Conservation (phyloP, 176 grass and related monocot genomes). For the Phoenix dactylifera region DNA sequence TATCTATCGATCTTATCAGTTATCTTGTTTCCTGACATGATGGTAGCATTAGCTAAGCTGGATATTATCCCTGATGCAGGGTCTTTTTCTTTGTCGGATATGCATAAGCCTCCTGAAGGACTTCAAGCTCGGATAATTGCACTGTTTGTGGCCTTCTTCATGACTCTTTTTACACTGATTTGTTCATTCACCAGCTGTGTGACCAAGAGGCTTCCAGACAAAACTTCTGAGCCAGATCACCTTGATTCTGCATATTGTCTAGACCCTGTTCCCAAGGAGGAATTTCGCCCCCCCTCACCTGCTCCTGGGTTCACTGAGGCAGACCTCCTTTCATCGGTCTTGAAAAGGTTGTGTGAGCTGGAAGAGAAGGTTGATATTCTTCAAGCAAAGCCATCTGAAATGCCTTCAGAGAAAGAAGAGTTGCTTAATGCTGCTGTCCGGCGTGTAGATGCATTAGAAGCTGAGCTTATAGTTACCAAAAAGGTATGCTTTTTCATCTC, state of each 20-base stretch:
- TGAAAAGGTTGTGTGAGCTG: constrained; percentile 71
- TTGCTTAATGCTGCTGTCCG: constrained; percentile 81
- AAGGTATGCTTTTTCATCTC: constrained; percentile 39
- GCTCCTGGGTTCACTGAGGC: constrained; percentile 49
- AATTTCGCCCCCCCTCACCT: constrained; percentile 64
- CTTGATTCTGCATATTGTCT: constrained; percentile 1
- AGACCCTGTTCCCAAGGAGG: constrained; percentile 30
- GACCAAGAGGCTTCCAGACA: constrained; percentile 36
- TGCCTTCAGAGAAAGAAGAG: constrained; percentile 97
- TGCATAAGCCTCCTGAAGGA: constrained; percentile 12
- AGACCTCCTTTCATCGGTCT: constrained; percentile 44
- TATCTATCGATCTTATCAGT: no score
- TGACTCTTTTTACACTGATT: constrained; percentile 32
- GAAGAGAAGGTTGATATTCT: constrained; percentile 83
- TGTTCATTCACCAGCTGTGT: constrained; percentile 33
- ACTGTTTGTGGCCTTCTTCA: constrained; percentile 33
- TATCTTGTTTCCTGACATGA: background rate
- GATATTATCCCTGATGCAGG: background rate
- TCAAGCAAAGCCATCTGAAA: constrained; percentile 77
- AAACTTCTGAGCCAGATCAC: constrained; percentile 22
- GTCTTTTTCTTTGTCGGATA: background rate
- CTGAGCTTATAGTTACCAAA: constrained; percentile 96
- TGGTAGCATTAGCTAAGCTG: no score
- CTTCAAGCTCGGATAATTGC: constrained; percentile 27
- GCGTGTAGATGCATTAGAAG: constrained; percentile 94